Percentiles rank a stretch among this genome's conserved stretches.
These are phyloP conservation scores for Pulveroboletus frians DNA, from an alignment of 768 basidiomycete species.

Conservation along the genomic window DNA sequence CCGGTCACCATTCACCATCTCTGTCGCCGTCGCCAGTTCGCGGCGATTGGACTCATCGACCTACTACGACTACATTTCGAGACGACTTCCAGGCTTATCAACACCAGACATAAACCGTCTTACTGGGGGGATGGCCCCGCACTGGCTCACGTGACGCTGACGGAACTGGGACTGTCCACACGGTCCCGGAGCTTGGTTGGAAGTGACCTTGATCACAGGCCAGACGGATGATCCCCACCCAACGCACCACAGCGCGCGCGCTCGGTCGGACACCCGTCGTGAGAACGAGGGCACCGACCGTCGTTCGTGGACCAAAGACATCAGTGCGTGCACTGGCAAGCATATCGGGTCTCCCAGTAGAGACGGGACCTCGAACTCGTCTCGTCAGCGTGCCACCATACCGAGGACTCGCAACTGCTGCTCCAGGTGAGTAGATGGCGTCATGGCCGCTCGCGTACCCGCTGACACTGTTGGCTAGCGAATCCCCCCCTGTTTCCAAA, in stretches of 20 bases:
- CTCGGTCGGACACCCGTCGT: constrained; percentile 17
- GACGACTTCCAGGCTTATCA: no score
- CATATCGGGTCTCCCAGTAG: background rate
- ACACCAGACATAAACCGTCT: no score
- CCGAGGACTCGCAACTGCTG: constrained; percentile 17
- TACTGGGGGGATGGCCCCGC: no score
- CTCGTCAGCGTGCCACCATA: background rate
- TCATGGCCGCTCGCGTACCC: background rate
- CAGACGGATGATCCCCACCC: constrained; percentile 28
- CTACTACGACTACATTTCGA: background rate
- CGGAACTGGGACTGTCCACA: no score
- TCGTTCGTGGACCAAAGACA: constrained; percentile 6
- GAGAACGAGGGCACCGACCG: constrained; percentile 3
- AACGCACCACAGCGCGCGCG: constrained; percentile 24
- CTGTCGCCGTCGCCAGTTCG: no score
- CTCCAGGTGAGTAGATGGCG: constrained; percentile 12
- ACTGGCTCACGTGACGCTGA: background rate
- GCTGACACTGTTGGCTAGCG: constrained; percentile 1
- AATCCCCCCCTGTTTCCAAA: constrained; percentile 8
- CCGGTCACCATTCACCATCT: constrained; percentile 19
- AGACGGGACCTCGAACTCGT: background rate
- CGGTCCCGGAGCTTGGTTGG: background rate
- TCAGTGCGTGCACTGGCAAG: constrained; percentile 2
- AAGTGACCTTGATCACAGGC: no score
- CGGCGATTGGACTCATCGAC: background rate